A percentile compares a stretch with the other conserved stretches of the same genome.
These are phyloP conservation scores for Sphagnurus paluster DNA, from an alignment of 1,284 basidiomycete genomes.

Conservation along the genomic window DNA sequence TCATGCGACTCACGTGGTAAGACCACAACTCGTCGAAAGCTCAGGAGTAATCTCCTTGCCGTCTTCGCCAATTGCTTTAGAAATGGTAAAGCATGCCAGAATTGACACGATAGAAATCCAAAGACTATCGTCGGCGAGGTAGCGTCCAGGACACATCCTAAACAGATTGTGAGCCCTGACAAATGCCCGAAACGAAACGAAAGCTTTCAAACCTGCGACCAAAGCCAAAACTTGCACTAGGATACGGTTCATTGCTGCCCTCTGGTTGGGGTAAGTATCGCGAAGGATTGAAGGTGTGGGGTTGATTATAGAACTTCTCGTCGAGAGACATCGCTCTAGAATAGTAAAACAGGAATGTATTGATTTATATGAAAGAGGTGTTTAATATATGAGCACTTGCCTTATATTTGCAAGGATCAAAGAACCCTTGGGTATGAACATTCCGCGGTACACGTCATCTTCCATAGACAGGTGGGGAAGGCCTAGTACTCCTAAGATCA, in stretches of 20 bases:
- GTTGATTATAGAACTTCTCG: conserved; percentile 31
- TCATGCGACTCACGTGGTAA: too few relatives aligned
- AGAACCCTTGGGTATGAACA: conserved; percentile 35
- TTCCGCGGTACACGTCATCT: conserved; percentile 34
- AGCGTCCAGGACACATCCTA: conserved; percentile 17
- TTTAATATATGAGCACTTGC: conserved; percentile 19
- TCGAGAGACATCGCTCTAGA: conserved; percentile 25
- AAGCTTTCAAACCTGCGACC: conserved; percentile 34
- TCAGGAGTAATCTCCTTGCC: conserved; percentile 16
- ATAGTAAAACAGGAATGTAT: too few relatives aligned
- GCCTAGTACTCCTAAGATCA: conserved; percentile 16
- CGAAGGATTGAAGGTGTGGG: conserved; percentile 35
- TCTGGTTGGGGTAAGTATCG: conserved; percentile 29
- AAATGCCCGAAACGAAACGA: too few relatives aligned
- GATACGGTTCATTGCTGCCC: conserved; percentile 29
- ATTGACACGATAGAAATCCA: conserved; percentile 17
- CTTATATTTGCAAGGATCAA: conserved; percentile 30
- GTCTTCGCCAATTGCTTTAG: conserved; percentile 5
- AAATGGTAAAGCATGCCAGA: conserved; percentile 9
- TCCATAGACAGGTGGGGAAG: conserved; percentile 25
- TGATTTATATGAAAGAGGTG: not conserved
- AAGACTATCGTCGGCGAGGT: conserved; percentile 9
- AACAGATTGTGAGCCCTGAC: too few relatives aligned
- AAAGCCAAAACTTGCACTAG: conserved; percentile 35
- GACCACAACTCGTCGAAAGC: too few relatives aligned